Conservation (phyloP, 2,329 filamentous ascomycete genomes). For the Venturia pyrina region DNA sequence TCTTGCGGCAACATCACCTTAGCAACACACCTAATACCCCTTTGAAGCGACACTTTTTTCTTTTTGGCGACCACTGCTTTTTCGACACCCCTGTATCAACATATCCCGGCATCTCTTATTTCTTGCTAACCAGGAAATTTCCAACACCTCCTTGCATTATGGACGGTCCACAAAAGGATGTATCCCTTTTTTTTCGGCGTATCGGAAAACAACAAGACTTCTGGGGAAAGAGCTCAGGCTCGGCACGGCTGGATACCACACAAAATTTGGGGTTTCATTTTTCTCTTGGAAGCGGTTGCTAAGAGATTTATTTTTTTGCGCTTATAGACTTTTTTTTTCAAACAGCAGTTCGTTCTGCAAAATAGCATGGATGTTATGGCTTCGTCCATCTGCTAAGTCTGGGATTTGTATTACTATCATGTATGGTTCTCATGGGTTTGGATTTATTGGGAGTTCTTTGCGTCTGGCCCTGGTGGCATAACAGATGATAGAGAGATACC, state of each 20-base stretch:
- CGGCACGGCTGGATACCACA: slow-evolving; percentile 1
- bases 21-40: slow-evolving; percentile 8
- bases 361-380: not conserved
- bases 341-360: not conserved
- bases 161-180: not conserved
- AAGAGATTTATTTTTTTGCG: not conserved
- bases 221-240: not conserved
- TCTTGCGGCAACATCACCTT: not conserved
- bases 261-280: not conserved
- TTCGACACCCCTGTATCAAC: slow-evolving; percentile 12
- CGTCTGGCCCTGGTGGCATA: not conserved
- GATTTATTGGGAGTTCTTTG: not conserved
- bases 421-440: not conserved
- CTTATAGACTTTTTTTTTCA: not conserved
- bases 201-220: slow-evolving; percentile 1
- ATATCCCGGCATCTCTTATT: slow-evolving; percentile 9
- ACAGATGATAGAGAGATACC: slow-evolving; percentile 4
- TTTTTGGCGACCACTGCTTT: not conserved
- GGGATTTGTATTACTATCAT: slow-evolving; percentile 4
- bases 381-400: not conserved
- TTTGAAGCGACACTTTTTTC: slow-evolving; percentile 1
- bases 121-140: not conserved
- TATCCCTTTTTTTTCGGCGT: slow-evolving; percentile 4
- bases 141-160: slow-evolving; percentile 1
- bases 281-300: not conserved